A percentile compares a stretch with the other conserved stretches of the same genome.
phyloP scores from a whole-genome alignment of 768 basidiomycete genomes.

The Lentinula detonsa region DNA sequence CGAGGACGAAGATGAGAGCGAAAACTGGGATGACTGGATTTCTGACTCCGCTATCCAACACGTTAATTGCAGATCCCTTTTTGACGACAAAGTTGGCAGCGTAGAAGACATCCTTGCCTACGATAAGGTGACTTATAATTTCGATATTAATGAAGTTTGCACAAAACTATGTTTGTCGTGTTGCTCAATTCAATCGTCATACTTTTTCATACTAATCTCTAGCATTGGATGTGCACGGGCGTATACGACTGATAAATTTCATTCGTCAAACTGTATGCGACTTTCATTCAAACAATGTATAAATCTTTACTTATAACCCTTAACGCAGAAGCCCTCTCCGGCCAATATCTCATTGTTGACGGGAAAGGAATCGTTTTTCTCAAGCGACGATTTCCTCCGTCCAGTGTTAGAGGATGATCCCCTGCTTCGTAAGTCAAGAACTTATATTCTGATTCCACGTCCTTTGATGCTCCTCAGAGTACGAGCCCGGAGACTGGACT shows the following conservation, averaged over 20 bases:
- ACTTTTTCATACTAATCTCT: conserved; percentile 1
- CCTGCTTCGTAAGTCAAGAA: conserved; percentile 63
- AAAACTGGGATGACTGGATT: conserved; percentile 77
- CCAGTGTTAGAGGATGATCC: conserved; percentile 86
- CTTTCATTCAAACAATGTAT: neutral
- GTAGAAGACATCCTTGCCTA: conserved; percentile 53
- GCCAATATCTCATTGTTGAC: conserved; percentile 39
- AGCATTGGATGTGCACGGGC: conserved; percentile 75
- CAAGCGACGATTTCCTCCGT: conserved; percentile 73
- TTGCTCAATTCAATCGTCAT: neutral
- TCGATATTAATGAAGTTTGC: conserved; percentile 53
- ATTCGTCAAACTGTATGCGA: conserved; percentile 51
- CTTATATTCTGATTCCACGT: neutral
- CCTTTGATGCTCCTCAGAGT: conserved; percentile 33
- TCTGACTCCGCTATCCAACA: conserved; percentile 51
- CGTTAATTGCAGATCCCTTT: conserved; percentile 63
- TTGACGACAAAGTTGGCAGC: conserved; percentile 61
- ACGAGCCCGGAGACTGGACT: conserved; percentile 65
- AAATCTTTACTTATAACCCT: conserved; percentile 5
- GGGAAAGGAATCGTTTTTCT: conserved; percentile 57
- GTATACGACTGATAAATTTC: conserved; percentile 64
- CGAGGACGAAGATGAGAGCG: conserved; percentile 37
- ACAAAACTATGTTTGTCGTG: conserved; percentile 46
- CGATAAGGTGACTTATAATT: conserved; percentile 54
- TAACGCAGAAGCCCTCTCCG: conserved; percentile 45